Evolutionary conservation across 371 early-diverging fungal genomes (phyloP), one percentile per base, ranked within the genome.

Genomic region (Syncephalis plumigaleata): DNA sequence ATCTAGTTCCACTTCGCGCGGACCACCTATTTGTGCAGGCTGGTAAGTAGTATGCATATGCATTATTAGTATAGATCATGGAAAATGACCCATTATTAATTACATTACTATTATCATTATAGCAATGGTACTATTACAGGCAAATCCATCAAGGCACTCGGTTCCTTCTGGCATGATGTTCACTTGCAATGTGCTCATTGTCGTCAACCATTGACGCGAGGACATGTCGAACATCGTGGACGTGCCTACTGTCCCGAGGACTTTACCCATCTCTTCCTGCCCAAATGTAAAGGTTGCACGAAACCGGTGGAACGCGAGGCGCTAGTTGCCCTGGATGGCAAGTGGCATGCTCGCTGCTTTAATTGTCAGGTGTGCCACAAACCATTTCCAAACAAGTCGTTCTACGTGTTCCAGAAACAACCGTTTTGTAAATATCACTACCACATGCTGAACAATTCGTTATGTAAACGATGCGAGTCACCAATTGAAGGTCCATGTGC

Each of bases 401-500:
- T 89, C 54, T 89, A 86, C 54, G 87, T 86, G 9, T 77, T 70
- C 59, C 77, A 81, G 1, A 74, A 79, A 56, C 64, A 69, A n/a
- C 90, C 87, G 46, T 81, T 81, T 51, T 89, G 90, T 60, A 67
- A 72, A 46, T 66, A 75, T 23, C 85, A 87, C 57, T 89, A 85
- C 48, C 87, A 89, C 51, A 74, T 76, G 60, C 53, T 79, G 43
- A 86, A 85, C 56, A 75, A 76, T 45, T 83, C 86, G 5, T 65
- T 89, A 31, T 89, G 90, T 55, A 70, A 72, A 48, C 57, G 66
- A 17, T 89, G 90, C 52, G 65, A 67, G 39, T 68, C 77, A 20
- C 82, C 84, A 8, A 87, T 89, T 51, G 87, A 89, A 58, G 88
- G 88, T 8, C 78, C 81, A 1, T 85, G 86, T 61, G 81, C 81